A percentile compares a stretch with the other conserved stretches of the same genome.
Conservation (phyloP, 495 filamentous ascomycete species). For the Chaetomidium leptoderma region DNA sequence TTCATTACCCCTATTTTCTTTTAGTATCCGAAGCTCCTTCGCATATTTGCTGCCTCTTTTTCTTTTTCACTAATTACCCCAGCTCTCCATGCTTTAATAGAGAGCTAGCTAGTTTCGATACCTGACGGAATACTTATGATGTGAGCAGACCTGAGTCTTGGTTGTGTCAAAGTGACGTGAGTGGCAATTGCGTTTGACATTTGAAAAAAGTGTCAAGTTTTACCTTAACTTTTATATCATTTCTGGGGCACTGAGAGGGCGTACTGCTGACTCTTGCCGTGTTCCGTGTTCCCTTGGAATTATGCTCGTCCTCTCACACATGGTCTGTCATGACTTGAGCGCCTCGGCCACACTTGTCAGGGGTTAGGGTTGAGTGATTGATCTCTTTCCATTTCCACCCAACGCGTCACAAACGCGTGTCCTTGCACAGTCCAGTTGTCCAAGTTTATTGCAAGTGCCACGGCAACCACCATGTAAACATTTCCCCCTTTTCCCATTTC, state of each 20-base stretch:
- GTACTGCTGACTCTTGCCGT: no score
- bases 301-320: no score
- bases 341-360: no score
- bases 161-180: neutral
- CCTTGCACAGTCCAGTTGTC: no score
- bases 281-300: neutral
- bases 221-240: no score
- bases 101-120: slow-evolving; percentile 46
- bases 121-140: slow-evolving; percentile 25
- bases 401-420: neutral
- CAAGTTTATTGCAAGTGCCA: neutral
- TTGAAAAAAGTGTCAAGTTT: no score
- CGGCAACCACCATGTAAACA: neutral
- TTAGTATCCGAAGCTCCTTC: slow-evolving; percentile 35
- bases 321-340: no score
- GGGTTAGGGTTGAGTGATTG: neutral
- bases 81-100: slow-evolving; percentile 43
- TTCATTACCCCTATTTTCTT: slow-evolving; percentile 31
- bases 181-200: no score
- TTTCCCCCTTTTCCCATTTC: neutral
- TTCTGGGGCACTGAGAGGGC: no score
- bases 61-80: slow-evolving; percentile 33
- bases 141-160: neutral
- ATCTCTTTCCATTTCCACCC: neutral
- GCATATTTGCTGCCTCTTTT: slow-evolving; percentile 24